Conservation (phyloP, 306 rosid genomes). For the Casuarina glauca region DNA sequence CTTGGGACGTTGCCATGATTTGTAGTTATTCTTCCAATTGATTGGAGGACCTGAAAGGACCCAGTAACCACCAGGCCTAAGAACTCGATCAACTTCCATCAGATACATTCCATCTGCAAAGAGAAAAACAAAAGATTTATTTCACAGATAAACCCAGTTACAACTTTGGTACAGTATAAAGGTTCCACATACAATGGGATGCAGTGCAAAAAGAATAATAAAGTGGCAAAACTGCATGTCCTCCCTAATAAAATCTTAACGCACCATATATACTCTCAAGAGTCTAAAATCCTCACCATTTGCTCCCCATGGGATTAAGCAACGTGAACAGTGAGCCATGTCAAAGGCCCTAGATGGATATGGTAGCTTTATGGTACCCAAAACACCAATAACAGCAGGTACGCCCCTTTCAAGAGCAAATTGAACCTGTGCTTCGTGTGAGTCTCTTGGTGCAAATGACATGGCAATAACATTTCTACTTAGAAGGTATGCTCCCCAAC, state of each 20-base stretch:
- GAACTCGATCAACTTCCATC: constrained; percentile 94
- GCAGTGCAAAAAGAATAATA: background rate
- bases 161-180: constrained; percentile 4
- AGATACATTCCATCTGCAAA: constrained; percentile 78
- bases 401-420: constrained; percentile 98
- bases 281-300: constrained; percentile 60
- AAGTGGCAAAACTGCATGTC: background rate
- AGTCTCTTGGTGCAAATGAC: constrained; percentile 98
- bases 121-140: constrained; percentile 21
- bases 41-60: constrained; percentile 96
- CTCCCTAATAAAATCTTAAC: constrained; percentile 20
- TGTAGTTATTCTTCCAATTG: constrained; percentile 78
- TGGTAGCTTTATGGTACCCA: constrained; percentile 83
- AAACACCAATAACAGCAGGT: constrained; percentile 91
- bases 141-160: constrained; percentile 16
- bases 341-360: constrained; percentile 94
- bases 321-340: constrained; percentile 99
- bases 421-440: constrained; percentile 97
- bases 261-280: background rate
- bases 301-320: constrained; percentile 92
- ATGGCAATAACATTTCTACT: constrained; percentile 84
- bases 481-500: constrained; percentile 98
- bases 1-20: constrained; percentile 85
- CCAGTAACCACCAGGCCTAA: constrained; percentile 99
- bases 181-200: constrained; percentile 25